Evolutionary conservation across 2,329 filamentous ascomycete genomes (phyloP), one percentile per base, ranked within the genome.

Genomic region (Triangularia verruculosa): DNA sequence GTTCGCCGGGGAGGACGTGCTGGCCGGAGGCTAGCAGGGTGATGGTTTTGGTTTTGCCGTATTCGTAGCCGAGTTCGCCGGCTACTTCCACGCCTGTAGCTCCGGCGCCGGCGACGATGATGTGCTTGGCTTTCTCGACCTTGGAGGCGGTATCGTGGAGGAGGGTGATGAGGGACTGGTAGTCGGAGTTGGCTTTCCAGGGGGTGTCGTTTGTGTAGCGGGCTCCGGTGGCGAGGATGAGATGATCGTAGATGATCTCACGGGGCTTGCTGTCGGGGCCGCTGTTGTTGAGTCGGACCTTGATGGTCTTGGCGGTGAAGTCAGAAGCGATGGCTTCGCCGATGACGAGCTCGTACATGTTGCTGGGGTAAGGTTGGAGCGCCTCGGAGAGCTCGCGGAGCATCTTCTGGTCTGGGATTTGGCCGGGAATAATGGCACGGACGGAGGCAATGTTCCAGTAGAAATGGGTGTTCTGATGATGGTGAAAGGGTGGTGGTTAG

Each of bases 401-500:
- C 67, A 85, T 74, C 67, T 84, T 75, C 11, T 83, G 79, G 65
- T 84, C 81, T 39, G 76, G 77, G 70, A 85, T 67, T 57, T 77
- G 66, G 39, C 77, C 80, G 2, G 83, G 83, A 54, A 86, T 74
- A 66, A 86, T 79, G 72, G 81, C 83, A 55, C 84, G 82, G 52
- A 85, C 79, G 1, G 84, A 79, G 25, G 83, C 83, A 4, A 86
- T 61, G 73, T 85, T 86, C 83, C 83, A 86, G 76, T 80, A 86
- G 68, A 86, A 83, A 69, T 86, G 83, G 66, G 77, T 80, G 68
- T 80, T 86, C 81, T 86, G 56, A n/a, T n/a, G 12, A 51, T 60
- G 47, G 43, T 15, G 20, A 12, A 25, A 22, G 17, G 32, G 20
- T 34, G 20, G 9, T 32, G 25, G 34, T 27, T 59, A 30, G 57